Evolutionary conservation across 805 yeast genomes (phyloP), one percentile per base, ranked within the genome.

Genomic region (Cyberlindnera meyerae): DNA sequence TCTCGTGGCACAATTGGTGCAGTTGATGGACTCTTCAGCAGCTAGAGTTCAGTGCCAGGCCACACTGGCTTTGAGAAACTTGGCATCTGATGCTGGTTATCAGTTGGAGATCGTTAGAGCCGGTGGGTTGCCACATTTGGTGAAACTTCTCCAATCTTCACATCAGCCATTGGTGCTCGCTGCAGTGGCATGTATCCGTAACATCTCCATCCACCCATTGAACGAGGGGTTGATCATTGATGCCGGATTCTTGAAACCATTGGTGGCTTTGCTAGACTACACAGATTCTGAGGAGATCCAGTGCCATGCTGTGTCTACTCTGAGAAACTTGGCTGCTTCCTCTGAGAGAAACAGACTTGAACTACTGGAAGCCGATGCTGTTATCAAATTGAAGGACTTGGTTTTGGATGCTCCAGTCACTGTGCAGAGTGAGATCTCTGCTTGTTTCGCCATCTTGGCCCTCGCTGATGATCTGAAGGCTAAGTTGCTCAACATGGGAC

Each of bases 1-100:
- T 53, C 72, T 93, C 45, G 96, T 93, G 11, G 68, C 82, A 43
- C 93, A 87, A 57, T 72, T 93, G 46, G 96, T 93, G 18, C 76
- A 76, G 45, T 71, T 93, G 48, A 90, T 93, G 97, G 94, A 86
- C 57, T 84, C 95, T 3, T 82, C 88, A 11, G 78, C 93, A 31
- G 90, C 97, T 25, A 75, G 97, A 51, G 97, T 93, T 24, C 97
- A 93, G 63, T 93, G 99, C 63, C 98, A 93, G 66, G 97, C 98
- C 1, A 94, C 98, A 5, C 70, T 93, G 45, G 98, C 97, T 2
- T 71, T 93, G 49, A 77, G 99, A 64, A 93, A 93, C 58, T 74
- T 93, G 54, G 99, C 98, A 1, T 83, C 95, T 4, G 99, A 93
- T 63, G 87, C 93, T 13, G 82, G 88, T 47, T 93, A 93, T 64